phyloP scores from a whole-genome alignment of 1,139 yeast species.

The Magnusiomyces magnusii region DNA sequence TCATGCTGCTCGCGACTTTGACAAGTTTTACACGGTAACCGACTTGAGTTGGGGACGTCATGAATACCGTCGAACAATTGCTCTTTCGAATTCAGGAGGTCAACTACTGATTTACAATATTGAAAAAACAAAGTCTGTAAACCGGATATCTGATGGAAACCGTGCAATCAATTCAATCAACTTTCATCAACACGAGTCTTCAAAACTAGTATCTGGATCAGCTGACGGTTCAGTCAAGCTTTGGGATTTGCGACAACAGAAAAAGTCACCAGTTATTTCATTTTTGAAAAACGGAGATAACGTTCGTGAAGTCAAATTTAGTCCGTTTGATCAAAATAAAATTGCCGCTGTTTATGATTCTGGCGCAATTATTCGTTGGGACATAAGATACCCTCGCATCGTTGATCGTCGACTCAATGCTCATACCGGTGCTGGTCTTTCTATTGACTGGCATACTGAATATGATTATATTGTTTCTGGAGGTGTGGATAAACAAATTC shows the following conservation, averaged over 20 bases:
- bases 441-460: constrained; percentile 84
- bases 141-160: constrained; percentile 53
- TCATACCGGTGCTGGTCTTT: constrained; percentile 85
- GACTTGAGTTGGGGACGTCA: constrained; percentile 34
- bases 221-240: constrained; percentile 84
- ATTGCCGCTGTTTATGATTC: constrained; percentile 79
- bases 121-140: constrained; percentile 37
- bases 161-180: constrained; percentile 77
- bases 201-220: constrained; percentile 69
- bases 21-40: constrained; percentile 31
- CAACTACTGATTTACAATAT: constrained; percentile 41
- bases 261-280: constrained; percentile 41
- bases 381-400: constrained; percentile 45
- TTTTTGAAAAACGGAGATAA: constrained; percentile 41
- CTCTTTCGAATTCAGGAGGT: constrained; percentile 29
- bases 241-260: constrained; percentile 69
- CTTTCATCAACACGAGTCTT: constrained; percentile 51
- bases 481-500: constrained; percentile 81
- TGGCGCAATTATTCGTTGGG: constrained; percentile 83
- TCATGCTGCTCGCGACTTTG: constrained; percentile 23
- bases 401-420: constrained; percentile 71
- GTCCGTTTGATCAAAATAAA: constrained; percentile 38
- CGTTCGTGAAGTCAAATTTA: constrained; percentile 36
- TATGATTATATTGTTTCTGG: constrained; percentile 81
- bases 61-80: constrained; percentile 23